Evolutionary conservation across 805 yeast species (phyloP).

Genomic region (Kregervanrija fluxuum): DNA sequence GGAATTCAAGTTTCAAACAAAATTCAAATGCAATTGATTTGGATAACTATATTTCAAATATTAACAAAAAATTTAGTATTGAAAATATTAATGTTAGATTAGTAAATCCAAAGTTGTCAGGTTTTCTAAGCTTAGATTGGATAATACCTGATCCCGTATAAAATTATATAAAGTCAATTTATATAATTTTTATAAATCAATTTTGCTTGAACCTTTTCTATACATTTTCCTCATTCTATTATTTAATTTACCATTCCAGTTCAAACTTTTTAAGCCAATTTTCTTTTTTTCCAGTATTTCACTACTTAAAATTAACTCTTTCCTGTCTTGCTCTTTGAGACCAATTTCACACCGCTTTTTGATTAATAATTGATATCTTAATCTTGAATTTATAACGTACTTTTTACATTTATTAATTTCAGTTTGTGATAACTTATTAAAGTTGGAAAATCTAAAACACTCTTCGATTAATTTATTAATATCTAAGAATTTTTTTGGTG

Average conservation of each 20-base stretch:
- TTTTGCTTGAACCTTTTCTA: conserved; percentile 13
- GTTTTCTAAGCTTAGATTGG: conserved; percentile 51
- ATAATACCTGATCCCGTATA: conserved; percentile 38
- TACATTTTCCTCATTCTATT: conserved; percentile 21
- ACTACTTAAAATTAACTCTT: conserved; percentile 18
- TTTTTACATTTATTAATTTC: conserved; percentile 73
- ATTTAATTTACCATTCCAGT: conserved; percentile 30
- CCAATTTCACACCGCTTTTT: conserved; percentile 25
- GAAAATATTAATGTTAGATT: conserved; percentile 27
- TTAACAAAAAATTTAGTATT: conserved; percentile 24
- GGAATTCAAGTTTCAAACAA: too few relatives aligned
- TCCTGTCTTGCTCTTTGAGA: conserved; percentile 25
- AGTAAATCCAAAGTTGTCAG: conserved; percentile 46
- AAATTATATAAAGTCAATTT: not conserved
- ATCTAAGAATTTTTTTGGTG: conserved; percentile 65
- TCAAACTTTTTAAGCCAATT: conserved; percentile 26
- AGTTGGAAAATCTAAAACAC: conserved; percentile 48
- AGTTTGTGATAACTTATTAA: conserved; percentile 65
- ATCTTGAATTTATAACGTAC: conserved; percentile 64
- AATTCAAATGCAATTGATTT: conserved; percentile 15
- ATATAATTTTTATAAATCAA: conserved; percentile 1
- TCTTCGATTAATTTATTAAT: conserved; percentile 64
- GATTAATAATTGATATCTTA: conserved; percentile 28
- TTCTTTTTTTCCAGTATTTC: conserved; percentile 18
- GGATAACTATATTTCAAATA: conserved; percentile 33